phyloP scores from a whole-genome alignment of 1,139 yeast species.

The Zygotorulaspora mrakii region DNA sequence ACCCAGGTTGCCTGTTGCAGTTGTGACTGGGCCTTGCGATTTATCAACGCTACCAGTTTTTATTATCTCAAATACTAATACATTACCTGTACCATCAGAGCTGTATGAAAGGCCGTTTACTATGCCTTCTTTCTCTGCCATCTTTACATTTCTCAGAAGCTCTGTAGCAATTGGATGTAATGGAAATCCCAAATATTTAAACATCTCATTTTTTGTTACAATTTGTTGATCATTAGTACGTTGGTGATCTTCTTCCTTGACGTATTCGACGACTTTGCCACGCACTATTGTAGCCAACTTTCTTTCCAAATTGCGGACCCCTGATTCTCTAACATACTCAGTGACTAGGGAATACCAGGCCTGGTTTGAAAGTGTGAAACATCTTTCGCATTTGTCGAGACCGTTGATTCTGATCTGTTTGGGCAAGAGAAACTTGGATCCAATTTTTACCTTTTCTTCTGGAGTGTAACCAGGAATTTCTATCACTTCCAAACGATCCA shows the following conservation, averaged over 20 bases:
- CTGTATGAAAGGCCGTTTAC: conserved; percentile 91
- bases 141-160: conserved; percentile 29
- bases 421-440: conserved; percentile 68
- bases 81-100: conserved; percentile 84
- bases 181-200: conserved; percentile 52
- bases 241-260: conserved; percentile 36
- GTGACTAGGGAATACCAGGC: conserved; percentile 60
- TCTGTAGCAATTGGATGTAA: conserved; percentile 38
- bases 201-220: conserved; percentile 45
- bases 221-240: conserved; percentile 32
- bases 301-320: conserved; percentile 77
- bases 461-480: conserved; percentile 78
- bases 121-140: conserved; percentile 56
- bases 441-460: conserved; percentile 74
- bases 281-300: conserved; percentile 70
- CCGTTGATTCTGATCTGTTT: conserved; percentile 74
- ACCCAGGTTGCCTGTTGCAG: conserved; percentile 80
- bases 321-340: conserved; percentile 81
- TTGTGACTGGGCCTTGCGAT: conserved; percentile 38
- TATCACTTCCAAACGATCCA: conserved; percentile 84
- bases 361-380: conserved; percentile 43
- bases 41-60: conserved; percentile 38
- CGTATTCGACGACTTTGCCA: conserved; percentile 75
- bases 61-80: conserved; percentile 74
- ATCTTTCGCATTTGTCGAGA: conserved; percentile 40